Evolutionary conservation across 2,329 filamentous ascomycete genomes (phyloP).

Genomic region (Fusarium sp.): DNA sequence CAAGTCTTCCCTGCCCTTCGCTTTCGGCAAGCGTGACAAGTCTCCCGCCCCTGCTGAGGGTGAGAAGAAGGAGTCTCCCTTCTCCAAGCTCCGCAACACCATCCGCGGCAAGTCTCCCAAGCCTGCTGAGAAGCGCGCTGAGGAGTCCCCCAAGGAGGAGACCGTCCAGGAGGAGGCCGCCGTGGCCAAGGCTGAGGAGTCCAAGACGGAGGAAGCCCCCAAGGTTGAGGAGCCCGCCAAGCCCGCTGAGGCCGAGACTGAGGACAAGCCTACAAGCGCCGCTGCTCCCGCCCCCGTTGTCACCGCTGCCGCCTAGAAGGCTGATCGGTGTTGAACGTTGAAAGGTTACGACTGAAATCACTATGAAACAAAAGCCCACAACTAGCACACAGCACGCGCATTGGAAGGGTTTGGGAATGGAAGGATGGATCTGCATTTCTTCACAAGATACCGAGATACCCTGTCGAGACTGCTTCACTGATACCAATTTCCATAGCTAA

Average conservation of each 20-base stretch:
- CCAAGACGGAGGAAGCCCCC: conserved; percentile 47
- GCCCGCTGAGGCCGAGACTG: conserved; percentile 51
- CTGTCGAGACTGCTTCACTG: conserved; percentile 62
- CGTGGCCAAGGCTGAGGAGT: conserved; percentile 52
- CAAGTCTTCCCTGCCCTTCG: conserved; percentile 80
- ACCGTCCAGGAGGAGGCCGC: conserved; percentile 55
- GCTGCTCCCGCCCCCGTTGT: conserved; percentile 59
- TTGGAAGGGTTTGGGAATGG: conserved; percentile 59
- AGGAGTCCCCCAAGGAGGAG: conserved; percentile 49
- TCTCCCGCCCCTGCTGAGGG: conserved; percentile 68
- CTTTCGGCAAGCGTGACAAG: conserved; percentile 82
- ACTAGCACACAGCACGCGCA: conserved; percentile 47
- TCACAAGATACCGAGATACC: conserved; percentile 64
- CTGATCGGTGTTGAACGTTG: conserved; percentile 41
- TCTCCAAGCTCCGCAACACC: conserved; percentile 70
- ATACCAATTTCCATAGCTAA: conserved; percentile 54
- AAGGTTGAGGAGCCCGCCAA: conserved; percentile 68
- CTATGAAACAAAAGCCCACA: conserved; percentile 41
- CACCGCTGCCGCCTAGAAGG: conserved; percentile 63
- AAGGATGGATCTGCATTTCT: conserved; percentile 65
- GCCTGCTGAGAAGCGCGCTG: conserved; percentile 50
- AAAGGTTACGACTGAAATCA: conserved; percentile 40
- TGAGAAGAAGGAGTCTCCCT: conserved; percentile 65
- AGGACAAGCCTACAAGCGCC: conserved; percentile 56
- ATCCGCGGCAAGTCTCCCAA: conserved; percentile 62